Percentiles rank a stretch among this genome's conserved stretches.
Conservation (phyloP, 2,329 filamentous ascomycete genomes). For the Ophiostoma triangulosporum region DNA sequence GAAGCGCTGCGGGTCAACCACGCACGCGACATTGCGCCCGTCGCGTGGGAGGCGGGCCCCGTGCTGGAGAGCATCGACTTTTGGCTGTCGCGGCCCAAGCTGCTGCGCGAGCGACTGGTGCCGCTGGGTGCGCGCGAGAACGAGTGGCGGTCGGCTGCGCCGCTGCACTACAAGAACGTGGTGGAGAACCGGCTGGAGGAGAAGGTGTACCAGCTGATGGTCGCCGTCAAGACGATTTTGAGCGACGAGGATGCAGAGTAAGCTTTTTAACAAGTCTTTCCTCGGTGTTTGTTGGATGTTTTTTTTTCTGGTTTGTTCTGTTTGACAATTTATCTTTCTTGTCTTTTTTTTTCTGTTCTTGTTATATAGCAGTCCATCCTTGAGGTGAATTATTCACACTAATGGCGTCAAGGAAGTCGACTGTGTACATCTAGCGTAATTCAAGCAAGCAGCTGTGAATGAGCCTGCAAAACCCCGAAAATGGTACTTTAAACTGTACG, state of each 20-base stretch:
- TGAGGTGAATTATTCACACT: not conserved
- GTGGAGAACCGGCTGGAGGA: conserved; percentile 58
- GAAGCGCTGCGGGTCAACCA: conserved; percentile 51
- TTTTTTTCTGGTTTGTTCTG: not conserved
- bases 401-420: not conserved
- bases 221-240: conserved; percentile 42
- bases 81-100: conserved; percentile 55
- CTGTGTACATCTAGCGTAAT: not conserved
- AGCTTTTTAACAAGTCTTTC: no score
- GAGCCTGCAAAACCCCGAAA: not conserved
- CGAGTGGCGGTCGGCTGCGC: conserved; percentile 39
- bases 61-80: conserved; percentile 76
- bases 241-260: conserved; percentile 27
- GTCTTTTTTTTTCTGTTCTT: not conserved
- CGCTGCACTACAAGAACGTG: conserved; percentile 19
- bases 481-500: not conserved
- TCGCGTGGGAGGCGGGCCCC: conserved; percentile 60
- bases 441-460: not conserved
- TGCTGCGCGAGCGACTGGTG: conserved; percentile 59
- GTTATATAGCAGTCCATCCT: not conserved
- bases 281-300: not conserved
- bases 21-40: conserved; percentile 55
- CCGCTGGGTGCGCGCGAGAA: conserved; percentile 60
- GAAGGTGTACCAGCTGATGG: conserved; percentile 58
- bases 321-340: not conserved